These are phyloP conservation scores for Ceratobasidium sp. DNA, from an alignment of 1,284 basidiomycete species.

Conservation along the genomic window DNA sequence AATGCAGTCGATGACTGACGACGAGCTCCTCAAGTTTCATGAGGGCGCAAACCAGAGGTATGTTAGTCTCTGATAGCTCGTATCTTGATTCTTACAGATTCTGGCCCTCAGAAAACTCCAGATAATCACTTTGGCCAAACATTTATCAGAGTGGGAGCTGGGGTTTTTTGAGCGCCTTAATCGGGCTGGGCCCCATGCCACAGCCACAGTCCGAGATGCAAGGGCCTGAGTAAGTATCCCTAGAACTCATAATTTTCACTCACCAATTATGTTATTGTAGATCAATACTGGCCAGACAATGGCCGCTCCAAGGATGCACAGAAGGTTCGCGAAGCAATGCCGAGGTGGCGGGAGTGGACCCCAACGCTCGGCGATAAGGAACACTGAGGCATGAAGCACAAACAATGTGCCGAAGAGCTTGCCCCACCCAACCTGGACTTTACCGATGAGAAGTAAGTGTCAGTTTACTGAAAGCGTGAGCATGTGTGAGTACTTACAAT, in stretches of 20 bases:
- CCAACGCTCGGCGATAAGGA: neutral
- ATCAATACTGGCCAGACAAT: slow-evolving; percentile 18
- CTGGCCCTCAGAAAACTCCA: neutral
- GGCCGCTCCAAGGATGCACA: neutral
- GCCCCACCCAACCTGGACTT: slow-evolving; percentile 1
- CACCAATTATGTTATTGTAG: neutral
- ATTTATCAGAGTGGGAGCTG: neutral
- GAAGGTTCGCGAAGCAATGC: neutral
- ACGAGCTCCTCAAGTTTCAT: neutral
- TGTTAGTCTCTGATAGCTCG: neutral
- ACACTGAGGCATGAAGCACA: neutral
- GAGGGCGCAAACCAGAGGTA: neutral
- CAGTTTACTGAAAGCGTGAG: neutral
- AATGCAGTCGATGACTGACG: neutral
- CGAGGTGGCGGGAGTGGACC: neutral
- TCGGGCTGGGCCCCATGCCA: neutral
- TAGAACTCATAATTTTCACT: neutral
- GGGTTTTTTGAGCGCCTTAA: slow-evolving; percentile 5
- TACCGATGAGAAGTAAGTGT: neutral
- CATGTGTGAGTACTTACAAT: neutral
- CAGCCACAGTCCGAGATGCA: neutral
- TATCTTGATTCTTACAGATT: too few relatives aligned
- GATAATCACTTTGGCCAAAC: neutral
- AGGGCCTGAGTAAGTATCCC: neutral
- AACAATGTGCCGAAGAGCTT: neutral